Evolutionary conservation across 495 filamentous ascomycete species (phyloP), one percentile per base, ranked within the genome.

Genomic region (Beverwykella pulmonaria): DNA sequence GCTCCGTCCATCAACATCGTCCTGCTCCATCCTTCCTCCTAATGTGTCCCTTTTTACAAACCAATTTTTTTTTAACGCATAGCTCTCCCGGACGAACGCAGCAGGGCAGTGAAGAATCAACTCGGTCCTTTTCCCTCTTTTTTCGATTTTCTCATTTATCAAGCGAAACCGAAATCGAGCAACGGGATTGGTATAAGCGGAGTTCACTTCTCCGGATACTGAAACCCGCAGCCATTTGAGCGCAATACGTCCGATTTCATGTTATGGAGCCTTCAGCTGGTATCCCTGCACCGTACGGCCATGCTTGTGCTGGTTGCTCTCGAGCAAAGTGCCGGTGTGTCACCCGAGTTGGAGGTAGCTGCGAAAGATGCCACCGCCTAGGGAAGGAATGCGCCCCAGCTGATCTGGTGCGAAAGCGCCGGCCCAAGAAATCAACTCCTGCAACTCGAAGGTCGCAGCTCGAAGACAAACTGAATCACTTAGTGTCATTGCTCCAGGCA

Each of bases 281-380:
- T n/a, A n/a, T n/a, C 39, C 15, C 39, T 4, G 39, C 39, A 15
- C 39, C 39, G 3, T 44, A 44, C 39, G 39, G 39, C 8, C 39
- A 44, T n/a, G 39, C 39, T 7, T 44, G 39, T n/a, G 39, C 39
- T 14, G 39, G 39, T 4, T 44, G 39, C 17, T 44, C 39, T 44
- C 39, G 39, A 44, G 39, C 39, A n/a, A 44, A 44, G 15, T 44
- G 39, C 39, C 6, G 15, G 8, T 44, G 39, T n/a, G 39, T 44
- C 15, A 44, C 17, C 17, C 39, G 39, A 44, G 15, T 3, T 15
- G 39, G 39, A n/a, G 15, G 39, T n/a, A 44, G 39, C 17, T 44
- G 39, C 17, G 39, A 44, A 44, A 44, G 60, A 46, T 63, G 60
- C 25, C 60, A 63, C n/a, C 48, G 60, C n/a, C 25, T 63, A 17